Evolutionary conservation across 805 yeast genomes (phyloP).

Genomic region (Barnettozyma sp.): DNA sequence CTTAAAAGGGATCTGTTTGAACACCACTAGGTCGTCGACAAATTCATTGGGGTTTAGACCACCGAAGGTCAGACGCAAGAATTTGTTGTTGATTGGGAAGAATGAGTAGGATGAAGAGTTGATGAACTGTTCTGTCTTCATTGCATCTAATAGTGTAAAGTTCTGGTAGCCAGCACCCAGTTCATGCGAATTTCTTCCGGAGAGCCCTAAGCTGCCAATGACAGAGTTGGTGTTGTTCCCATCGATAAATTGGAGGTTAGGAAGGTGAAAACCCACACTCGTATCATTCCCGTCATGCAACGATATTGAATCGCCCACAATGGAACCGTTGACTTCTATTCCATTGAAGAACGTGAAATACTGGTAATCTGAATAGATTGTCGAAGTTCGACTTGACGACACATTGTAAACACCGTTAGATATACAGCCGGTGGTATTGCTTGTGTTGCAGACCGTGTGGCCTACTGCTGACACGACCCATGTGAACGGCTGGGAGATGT

Average conservation of each 20-base stretch:
- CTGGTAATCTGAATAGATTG: background rate
- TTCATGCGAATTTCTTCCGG: conserved; percentile 23
- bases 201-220: conserved; percentile 42
- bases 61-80: conserved; percentile 46
- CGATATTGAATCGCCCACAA: conserved; percentile 11
- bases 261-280: conserved; percentile 13
- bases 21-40: conserved; percentile 41
- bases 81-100: conserved; percentile 21
- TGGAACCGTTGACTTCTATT: conserved; percentile 16
- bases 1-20: conserved; percentile 41
- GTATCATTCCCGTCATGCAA: conserved; percentile 2
- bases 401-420: conserved; percentile 13
- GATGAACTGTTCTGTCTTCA: conserved; percentile 28
- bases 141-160: conserved; percentile 27
- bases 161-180: background rate
- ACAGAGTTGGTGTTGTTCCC: conserved; percentile 32
- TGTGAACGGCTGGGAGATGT: conserved; percentile 32
- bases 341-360: conserved; percentile 12
- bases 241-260: conserved; percentile 30
- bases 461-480: conserved; percentile 25
- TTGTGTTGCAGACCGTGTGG: background rate
- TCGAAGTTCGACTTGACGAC: conserved; percentile 6
- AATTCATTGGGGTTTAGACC: conserved; percentile 44
- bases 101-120: conserved; percentile 39
- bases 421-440: conserved; percentile 11